These are phyloP conservation scores for Inosperma sp. DNA, from an alignment of 768 basidiomycete species.

Conservation along the genomic window DNA sequence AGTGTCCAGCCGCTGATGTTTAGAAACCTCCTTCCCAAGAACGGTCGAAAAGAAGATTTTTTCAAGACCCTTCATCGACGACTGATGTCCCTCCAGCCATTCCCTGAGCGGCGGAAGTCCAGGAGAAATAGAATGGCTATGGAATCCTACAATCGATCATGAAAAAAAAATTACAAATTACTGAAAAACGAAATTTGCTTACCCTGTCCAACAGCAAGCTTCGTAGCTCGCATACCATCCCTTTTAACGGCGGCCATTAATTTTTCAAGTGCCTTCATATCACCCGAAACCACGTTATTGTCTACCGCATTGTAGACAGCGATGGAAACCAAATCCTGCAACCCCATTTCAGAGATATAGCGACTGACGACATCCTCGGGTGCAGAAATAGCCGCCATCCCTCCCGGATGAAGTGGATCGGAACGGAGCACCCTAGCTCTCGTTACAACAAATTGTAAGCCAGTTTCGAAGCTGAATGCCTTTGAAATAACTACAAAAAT, in stretches of 20 bases:
- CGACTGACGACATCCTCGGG: constrained; percentile 19
- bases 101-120: constrained; percentile 25
- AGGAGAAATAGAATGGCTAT: constrained; percentile 30
- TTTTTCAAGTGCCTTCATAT: constrained; percentile 22
- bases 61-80: constrained; percentile 18
- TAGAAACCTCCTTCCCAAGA: constrained; percentile 23
- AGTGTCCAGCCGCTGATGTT: constrained; percentile 18
- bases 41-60: constrained; percentile 30
- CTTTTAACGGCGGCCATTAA: constrained; percentile 27
- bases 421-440: constrained; percentile 29
- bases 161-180: not conserved
- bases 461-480: constrained; percentile 26
- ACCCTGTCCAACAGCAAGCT: constrained; percentile 33
- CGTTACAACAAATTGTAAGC: constrained; percentile 28
- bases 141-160: constrained; percentile 26
- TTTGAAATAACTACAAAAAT: constrained; percentile 25
- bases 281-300: constrained; percentile 29
- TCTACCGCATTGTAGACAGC: constrained; percentile 29
- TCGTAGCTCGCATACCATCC: constrained; percentile 24
- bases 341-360: constrained; percentile 22
- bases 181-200: not conserved
- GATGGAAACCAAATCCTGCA: constrained; percentile 23
- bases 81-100: constrained; percentile 26
- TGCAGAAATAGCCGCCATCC: constrained; percentile 32
- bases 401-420: constrained; percentile 24